Evolutionary conservation across 805 yeast genomes (phyloP).

Genomic region (Isabelozyma heimii): DNA sequence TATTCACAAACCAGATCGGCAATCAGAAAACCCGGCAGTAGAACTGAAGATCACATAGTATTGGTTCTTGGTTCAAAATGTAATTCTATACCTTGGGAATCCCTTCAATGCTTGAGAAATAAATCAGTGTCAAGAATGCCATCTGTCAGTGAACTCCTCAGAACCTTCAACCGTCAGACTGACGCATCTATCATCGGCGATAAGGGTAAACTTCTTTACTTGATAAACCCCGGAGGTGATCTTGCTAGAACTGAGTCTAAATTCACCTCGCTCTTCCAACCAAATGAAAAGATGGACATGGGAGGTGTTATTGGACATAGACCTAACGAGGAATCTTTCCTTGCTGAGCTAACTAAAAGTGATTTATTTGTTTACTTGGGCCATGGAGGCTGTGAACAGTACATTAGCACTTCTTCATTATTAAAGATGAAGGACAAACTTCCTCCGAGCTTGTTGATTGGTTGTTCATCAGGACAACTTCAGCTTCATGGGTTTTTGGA

Average conservation of each 20-base stretch:
- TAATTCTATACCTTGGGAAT: slow-evolving; percentile 88
- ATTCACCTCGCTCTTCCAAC: slow-evolving; percentile 27
- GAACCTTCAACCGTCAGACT: slow-evolving; percentile 1
- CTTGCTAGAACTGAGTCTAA: slow-evolving; percentile 59
- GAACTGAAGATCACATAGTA: slow-evolving; percentile 53
- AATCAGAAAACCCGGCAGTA: background rate
- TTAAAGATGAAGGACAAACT: slow-evolving; percentile 30
- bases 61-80: slow-evolving; percentile 67
- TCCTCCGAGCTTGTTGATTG: slow-evolving; percentile 70
- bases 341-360: slow-evolving; percentile 32
- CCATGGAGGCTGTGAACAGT: slow-evolving; percentile 96
- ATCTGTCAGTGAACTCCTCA: slow-evolving; percentile 39
- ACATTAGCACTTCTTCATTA: slow-evolving; percentile 54
- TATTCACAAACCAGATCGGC: slow-evolving; percentile 9
- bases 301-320: slow-evolving; percentile 48
- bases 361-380: slow-evolving; percentile 77
- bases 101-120: slow-evolving; percentile 52
- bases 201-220: slow-evolving; percentile 36
- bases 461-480: slow-evolving; percentile 85
- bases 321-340: slow-evolving; percentile 58
- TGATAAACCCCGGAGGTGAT: slow-evolving; percentile 84
- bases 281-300: slow-evolving; percentile 39
- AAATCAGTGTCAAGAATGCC: slow-evolving; percentile 75
- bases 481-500: slow-evolving; percentile 57
- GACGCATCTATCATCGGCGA: background rate